phyloP scores from a whole-genome alignment of 345 rosid species.

The Murraya paniculata region DNA sequence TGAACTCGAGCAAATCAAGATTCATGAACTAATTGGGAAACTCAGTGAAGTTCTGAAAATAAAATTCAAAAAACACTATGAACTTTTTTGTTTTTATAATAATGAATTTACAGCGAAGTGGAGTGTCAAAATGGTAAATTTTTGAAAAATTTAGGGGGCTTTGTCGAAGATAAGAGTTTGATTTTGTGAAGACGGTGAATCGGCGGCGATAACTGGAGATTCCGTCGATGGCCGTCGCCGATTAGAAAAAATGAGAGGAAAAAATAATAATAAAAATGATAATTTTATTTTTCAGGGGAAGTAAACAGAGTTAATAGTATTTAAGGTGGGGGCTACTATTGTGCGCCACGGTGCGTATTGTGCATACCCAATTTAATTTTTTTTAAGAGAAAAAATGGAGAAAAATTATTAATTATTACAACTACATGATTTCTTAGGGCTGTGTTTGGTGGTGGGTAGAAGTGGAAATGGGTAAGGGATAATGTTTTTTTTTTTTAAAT shows the following conservation, averaged over 20 bases:
- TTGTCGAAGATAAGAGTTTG: neutral
- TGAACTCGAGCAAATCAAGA: conserved; percentile 59
- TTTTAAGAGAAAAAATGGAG: neutral
- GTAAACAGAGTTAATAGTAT: conserved; percentile 53
- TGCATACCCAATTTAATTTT: conserved; percentile 12
- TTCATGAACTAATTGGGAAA: conserved; percentile 28
- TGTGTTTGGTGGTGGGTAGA: conserved; percentile 25
- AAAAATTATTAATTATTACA: neutral
- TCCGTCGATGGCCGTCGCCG: conserved; percentile 64
- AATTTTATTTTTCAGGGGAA: conserved; percentile 31
- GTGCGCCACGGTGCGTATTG: conserved; percentile 29
- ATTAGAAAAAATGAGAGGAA: conserved; percentile 23
- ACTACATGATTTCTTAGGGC: conserved; percentile 9
- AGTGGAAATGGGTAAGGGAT: neutral
- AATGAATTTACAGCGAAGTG: conserved; percentile 9
- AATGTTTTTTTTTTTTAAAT: neutral
- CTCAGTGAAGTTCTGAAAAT: conserved; percentile 23
- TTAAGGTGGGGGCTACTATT: conserved; percentile 38
- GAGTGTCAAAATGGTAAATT: conserved; percentile 8
- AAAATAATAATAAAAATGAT: conserved; percentile 36
- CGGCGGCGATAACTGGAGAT: conserved; percentile 44
- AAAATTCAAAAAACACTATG: conserved; percentile 18
- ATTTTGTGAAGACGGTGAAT: neutral
- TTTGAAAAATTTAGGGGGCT: conserved; percentile 14
- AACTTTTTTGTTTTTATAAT: neutral